A percentile compares a stretch with the other conserved stretches of the same genome.
Conservation (phyloP, 768 basidiomycete genomes). For the Amanita inopinata region DNA sequence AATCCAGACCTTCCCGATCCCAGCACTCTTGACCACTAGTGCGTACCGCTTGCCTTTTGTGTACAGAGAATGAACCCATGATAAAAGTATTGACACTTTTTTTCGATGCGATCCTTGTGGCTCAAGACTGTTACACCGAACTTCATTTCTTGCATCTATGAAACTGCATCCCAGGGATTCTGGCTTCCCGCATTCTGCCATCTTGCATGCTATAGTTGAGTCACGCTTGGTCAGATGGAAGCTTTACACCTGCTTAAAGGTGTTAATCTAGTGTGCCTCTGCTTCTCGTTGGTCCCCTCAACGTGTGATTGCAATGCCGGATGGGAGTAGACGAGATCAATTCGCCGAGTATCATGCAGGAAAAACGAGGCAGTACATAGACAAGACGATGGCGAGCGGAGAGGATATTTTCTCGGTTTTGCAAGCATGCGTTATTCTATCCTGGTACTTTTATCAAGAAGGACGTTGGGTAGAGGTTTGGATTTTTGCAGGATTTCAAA, state of each 20-base stretch:
- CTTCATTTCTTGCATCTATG: slow-evolving; percentile 73
- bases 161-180: slow-evolving; percentile 71
- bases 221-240: slow-evolving; percentile 10
- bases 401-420: slow-evolving; percentile 81
- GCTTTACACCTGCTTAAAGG: slow-evolving; percentile 11
- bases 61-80: slow-evolving; percentile 10
- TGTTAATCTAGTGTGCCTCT: slow-evolving; percentile 55
- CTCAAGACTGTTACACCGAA: slow-evolving; percentile 73
- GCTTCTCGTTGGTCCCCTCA: slow-evolving; percentile 78
- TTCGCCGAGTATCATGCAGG: slow-evolving; percentile 83
- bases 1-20: slow-evolving; percentile 80
- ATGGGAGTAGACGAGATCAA: slow-evolving; percentile 71
- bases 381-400: slow-evolving; percentile 83
- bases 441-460: slow-evolving; percentile 89
- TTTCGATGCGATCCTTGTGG: slow-evolving; percentile 86
- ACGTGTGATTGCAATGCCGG: slow-evolving; percentile 53
- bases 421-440: slow-evolving; percentile 79
- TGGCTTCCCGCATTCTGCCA: slow-evolving; percentile 80
- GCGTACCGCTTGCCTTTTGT: slow-evolving; percentile 19
- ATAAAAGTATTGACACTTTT: slow-evolving; percentile 68
- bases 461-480: slow-evolving; percentile 87
- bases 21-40: slow-evolving; percentile 67
- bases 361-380: slow-evolving; percentile 82
- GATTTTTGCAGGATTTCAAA: slow-evolving; percentile 84
- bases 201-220: slow-evolving; percentile 83